These are phyloP conservation scores for Suillus fuscotomentosus DNA, from an alignment of 768 basidiomycete genomes.

Conservation along the genomic window DNA sequence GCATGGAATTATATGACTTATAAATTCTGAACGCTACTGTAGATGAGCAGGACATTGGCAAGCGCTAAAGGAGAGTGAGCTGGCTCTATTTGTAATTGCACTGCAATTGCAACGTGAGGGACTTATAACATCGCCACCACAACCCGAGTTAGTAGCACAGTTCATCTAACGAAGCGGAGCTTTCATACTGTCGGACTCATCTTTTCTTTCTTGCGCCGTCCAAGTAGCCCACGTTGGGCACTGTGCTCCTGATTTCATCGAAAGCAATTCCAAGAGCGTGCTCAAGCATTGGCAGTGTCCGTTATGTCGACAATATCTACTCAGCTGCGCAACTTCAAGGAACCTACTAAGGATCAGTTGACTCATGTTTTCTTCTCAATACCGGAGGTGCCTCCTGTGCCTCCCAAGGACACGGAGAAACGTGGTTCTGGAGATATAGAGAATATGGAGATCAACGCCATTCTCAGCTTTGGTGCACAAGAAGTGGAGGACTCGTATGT, in stretches of 20 bases:
- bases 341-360: constrained; percentile 85
- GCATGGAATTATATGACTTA: no score
- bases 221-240: background rate
- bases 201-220: constrained; percentile 5
- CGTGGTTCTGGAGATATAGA: constrained; percentile 43
- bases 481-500: constrained; percentile 94
- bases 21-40: background rate
- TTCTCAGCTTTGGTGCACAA: constrained; percentile 73
- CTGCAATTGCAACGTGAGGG: constrained; percentile 12
- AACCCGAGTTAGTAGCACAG: background rate
- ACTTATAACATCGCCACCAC: constrained; percentile 12
- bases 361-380: constrained; percentile 87
- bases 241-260: constrained; percentile 4
- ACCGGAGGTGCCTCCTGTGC: constrained; percentile 41
- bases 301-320: constrained; percentile 81
- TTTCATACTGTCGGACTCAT: constrained; percentile 1
- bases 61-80: background rate
- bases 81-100: constrained; percentile 17
- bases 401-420: constrained; percentile 22
- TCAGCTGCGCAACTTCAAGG: constrained; percentile 88
- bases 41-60: background rate
- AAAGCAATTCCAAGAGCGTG: background rate
- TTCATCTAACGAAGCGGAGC: background rate
- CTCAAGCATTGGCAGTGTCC: background rate
- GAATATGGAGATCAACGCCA: constrained; percentile 87